A percentile compares a stretch with the other conserved stretches of the same genome.
Conservation (phyloP, 176 grass and related monocot genomes). For the Oryza nivara region DNA sequence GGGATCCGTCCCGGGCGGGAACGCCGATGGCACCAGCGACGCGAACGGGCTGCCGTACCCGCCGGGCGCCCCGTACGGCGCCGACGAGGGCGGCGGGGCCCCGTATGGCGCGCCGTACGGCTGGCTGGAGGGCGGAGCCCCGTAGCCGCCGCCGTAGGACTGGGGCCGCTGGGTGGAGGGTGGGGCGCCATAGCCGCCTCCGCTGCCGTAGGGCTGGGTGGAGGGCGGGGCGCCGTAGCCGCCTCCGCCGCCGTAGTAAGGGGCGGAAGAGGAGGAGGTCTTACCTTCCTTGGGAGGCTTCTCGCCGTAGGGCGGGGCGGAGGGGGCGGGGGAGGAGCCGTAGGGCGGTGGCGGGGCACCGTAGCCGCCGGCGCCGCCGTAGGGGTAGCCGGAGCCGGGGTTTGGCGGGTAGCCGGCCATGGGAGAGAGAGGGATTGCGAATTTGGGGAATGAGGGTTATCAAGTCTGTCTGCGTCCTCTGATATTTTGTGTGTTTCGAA, state of each 20-base stretch:
- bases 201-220: slow-evolving; percentile 19
- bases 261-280: slow-evolving; percentile 13
- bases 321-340: not conserved
- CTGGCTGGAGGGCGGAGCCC: not conserved
- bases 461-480: not conserved
- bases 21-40: slow-evolving; percentile 70
- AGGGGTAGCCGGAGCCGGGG: slow-evolving; percentile 46
- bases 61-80: not conserved
- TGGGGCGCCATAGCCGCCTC: not conserved
- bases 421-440: too few species aligned
- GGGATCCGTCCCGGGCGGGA: slow-evolving; percentile 83
- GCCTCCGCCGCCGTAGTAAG: slow-evolving; percentile 25
- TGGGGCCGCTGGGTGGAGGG: slow-evolving; percentile 27
- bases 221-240: slow-evolving; percentile 13
- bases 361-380: slow-evolving; percentile 39
- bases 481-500: not conserved
- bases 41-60: slow-evolving; percentile 64
- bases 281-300: slow-evolving; percentile 46
- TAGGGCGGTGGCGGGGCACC: slow-evolving; percentile 15
- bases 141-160: slow-evolving; percentile 26
- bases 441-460: not conserved
- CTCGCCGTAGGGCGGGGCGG: slow-evolving; percentile 34
- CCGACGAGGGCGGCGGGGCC: not conserved
- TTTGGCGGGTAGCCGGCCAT: slow-evolving; percentile 38
- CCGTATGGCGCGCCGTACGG: slow-evolving; percentile 29